Evolutionary conservation across 1,284 basidiomycete species (phyloP), one percentile per base, ranked within the genome.

Genomic region (Trichosporon inkin): DNA sequence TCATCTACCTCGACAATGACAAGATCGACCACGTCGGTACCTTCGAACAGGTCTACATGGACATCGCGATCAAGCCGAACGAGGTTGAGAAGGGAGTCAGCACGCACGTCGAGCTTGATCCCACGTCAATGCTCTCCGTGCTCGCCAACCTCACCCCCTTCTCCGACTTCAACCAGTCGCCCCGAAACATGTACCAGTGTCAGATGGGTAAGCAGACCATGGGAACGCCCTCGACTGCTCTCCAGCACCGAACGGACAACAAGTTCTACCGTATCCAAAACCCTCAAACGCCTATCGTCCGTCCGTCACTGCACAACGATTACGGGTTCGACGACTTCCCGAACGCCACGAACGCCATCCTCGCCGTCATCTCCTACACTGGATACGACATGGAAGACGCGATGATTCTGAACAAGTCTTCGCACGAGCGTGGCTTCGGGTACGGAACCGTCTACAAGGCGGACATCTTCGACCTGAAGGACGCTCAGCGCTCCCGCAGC

Each of bases 331-430:
- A 99, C 78, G 87, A 90, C 55, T 99, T 94, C 83, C 96, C 96
- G 1, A 99, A 96, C 73, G 96, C 95, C 16, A 97, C 90, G 44
- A 99, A 99, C 77, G 96, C 96, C 16, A 84, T 99, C 60, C 96
- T 99, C 56, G 96, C 96, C 20, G 96, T 99, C 74, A 98, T 99
- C 68, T 99, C 96, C 0, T 99, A 99, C 78, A 99, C 96, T 0
- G 96, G 96, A 6, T 99, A 99, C 79, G 96, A 99, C 77, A 99
- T 99, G 96, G 96, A 99, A 80, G 96, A 99, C 71, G 96, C 96
- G 64, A 99, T 99, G 96, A 99, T 99, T 68, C 81, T 99, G 56
- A 99, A 99, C 81, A 99, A 99, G 81, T 98, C 93, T 4, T 89
- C 92, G 3, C 93, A 99, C 75, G 96, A 99, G 79, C 88, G 96